A percentile compares a stretch with the other conserved stretches of the same genome.
These are phyloP conservation scores for Gaeumannomyces tritici DNA, from an alignment of 2,329 filamentous ascomycete genomes.

Conservation along the genomic window DNA sequence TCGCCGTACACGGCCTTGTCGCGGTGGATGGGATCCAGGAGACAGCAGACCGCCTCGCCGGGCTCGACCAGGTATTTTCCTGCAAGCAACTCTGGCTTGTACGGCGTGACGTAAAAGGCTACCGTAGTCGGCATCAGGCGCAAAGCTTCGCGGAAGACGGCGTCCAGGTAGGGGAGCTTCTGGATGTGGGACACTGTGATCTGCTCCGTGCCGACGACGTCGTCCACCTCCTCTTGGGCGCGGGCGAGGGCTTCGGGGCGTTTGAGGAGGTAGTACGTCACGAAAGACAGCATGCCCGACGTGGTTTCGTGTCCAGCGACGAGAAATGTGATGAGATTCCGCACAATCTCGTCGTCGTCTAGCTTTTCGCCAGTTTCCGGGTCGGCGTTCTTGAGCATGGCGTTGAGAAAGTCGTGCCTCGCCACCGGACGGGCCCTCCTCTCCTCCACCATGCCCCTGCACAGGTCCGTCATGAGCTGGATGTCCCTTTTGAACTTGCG, in stretches of 20 bases:
- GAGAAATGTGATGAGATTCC: slow-evolving; percentile 22
- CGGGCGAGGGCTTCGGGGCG: slow-evolving; percentile 33
- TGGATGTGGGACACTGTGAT: slow-evolving; percentile 35
- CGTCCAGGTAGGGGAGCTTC: slow-evolving; percentile 45
- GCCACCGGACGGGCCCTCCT: slow-evolving; percentile 25
- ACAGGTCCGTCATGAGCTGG: slow-evolving; percentile 7
- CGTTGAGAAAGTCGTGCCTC: slow-evolving; percentile 43
- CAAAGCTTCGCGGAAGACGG: slow-evolving; percentile 43
- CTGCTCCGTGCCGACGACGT: slow-evolving; percentile 32
- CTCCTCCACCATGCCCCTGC: slow-evolving; percentile 6
- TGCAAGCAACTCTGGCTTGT: slow-evolving; percentile 38
- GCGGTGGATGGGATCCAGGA: slow-evolving; percentile 46
- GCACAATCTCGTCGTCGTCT: slow-evolving; percentile 12
- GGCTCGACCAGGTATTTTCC: slow-evolving; percentile 52
- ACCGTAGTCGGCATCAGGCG: slow-evolving; percentile 40
- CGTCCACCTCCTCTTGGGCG: slow-evolving; percentile 43
- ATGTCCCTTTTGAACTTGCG: slow-evolving; percentile 7
- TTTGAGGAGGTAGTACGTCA: slow-evolving; percentile 38
- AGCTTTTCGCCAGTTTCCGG: slow-evolving; percentile 13
- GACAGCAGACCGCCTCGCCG: slow-evolving; percentile 35
- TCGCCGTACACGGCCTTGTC: slow-evolving; percentile 57
- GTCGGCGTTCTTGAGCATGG: slow-evolving; percentile 25
- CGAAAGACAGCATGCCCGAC: slow-evolving; percentile 39
- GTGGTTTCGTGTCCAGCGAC: slow-evolving; percentile 48
- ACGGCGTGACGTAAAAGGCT: slow-evolving; percentile 20